Percentiles rank a stretch among this genome's conserved stretches.
These are phyloP conservation scores for Neonectria magnoliae DNA, from an alignment of 2,329 filamentous ascomycete genomes.

Conservation along the genomic window DNA sequence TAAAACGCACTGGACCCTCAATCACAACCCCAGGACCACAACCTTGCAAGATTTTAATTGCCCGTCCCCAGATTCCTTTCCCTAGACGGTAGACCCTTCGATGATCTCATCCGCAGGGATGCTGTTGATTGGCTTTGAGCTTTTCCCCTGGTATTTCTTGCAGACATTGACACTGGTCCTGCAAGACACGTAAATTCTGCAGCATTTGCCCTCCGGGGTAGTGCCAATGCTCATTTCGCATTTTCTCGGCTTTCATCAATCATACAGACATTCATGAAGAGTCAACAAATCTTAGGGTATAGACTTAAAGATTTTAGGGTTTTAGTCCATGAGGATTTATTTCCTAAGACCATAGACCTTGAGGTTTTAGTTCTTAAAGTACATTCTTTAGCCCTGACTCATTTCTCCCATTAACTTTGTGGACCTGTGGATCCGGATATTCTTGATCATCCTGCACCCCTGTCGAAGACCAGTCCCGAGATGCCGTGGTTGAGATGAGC, in stretches of 20 bases:
- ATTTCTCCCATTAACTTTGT: too few relatives aligned
- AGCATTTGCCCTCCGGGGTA: not conserved
- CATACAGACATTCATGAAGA: not conserved
- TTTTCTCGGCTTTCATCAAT: not conserved
- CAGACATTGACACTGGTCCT: constrained; percentile 1
- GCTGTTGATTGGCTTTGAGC: not conserved
- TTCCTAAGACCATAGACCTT: too few relatives aligned
- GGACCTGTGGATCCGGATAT: too few relatives aligned
- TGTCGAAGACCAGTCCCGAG: too few relatives aligned
- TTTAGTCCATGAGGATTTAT: too few relatives aligned
- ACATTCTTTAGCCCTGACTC: not conserved
- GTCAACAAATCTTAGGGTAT: not conserved
- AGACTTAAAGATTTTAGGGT: too few relatives aligned
- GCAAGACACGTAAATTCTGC: not conserved
- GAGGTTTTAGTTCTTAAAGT: not conserved
- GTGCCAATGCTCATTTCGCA: not conserved
- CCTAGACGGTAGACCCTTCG: not conserved
- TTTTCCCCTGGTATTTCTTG: not conserved
- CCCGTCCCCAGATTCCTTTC: constrained; percentile 16
- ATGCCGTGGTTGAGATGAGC: too few relatives aligned
- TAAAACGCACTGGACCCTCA: constrained; percentile 13
- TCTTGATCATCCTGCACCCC: too few relatives aligned
- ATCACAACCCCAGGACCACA: not conserved
- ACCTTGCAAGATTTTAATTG: constrained; percentile 15
- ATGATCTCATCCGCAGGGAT: constrained; percentile 29